These are phyloP conservation scores for Exophiala alcalophila DNA, from an alignment of 2,329 filamentous ascomycete species.

Conservation along the genomic window DNA sequence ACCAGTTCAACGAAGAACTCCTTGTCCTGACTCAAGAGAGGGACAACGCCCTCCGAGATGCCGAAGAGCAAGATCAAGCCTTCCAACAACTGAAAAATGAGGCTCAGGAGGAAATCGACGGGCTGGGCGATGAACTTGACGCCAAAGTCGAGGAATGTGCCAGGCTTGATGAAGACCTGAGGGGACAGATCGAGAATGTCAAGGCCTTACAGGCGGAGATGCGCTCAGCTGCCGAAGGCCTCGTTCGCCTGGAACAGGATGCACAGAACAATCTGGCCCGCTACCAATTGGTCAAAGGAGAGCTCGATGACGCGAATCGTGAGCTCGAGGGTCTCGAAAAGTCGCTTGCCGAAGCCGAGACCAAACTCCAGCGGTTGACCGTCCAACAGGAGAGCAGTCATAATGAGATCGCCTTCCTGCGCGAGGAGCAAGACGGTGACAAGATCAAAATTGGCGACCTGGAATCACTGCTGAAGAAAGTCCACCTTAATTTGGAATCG, in stretches of 20 bases:
- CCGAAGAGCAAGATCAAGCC: slow-evolving; percentile 59
- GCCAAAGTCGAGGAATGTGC: slow-evolving; percentile 69
- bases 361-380: slow-evolving; percentile 80
- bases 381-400: slow-evolving; percentile 92
- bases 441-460: slow-evolving; percentile 97
- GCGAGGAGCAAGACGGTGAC: slow-evolving; percentile 94
- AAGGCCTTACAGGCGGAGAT: slow-evolving; percentile 90
- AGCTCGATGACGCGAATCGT: slow-evolving; percentile 76
- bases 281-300: slow-evolving; percentile 78
- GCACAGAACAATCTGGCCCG: slow-evolving; percentile 73
- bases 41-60: slow-evolving; percentile 75
- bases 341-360: slow-evolving; percentile 77
- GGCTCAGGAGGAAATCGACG: slow-evolving; percentile 58
- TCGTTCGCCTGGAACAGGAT: slow-evolving; percentile 86
- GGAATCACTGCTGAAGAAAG: slow-evolving; percentile 74
- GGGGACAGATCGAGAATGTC: slow-evolving; percentile 80
- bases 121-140: slow-evolving; percentile 63
- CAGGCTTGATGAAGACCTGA: slow-evolving; percentile 67
- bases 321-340: slow-evolving; percentile 85
- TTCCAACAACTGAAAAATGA: slow-evolving; percentile 54
- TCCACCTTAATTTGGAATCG: slow-evolving; percentile 76
- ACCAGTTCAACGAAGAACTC: slow-evolving; percentile 74
- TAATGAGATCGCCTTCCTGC: slow-evolving; percentile 87
- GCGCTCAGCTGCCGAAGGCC: slow-evolving; percentile 81
- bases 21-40: slow-evolving; percentile 76